Conservation (phyloP, 257 asterid species). For the Thymus mandschuricus region DNA sequence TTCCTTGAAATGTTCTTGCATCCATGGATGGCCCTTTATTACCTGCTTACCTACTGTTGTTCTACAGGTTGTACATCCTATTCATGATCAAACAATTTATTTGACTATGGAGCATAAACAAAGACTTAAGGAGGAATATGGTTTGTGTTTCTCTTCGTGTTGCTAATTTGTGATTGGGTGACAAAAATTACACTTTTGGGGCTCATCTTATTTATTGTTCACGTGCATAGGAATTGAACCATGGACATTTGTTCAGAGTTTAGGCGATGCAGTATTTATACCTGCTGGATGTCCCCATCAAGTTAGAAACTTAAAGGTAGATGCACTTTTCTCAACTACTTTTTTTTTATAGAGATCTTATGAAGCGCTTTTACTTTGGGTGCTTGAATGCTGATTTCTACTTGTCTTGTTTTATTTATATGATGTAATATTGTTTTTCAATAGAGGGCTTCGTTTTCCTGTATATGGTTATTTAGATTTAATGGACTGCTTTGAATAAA, state of each 20-base stretch:
- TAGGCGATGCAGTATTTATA: slow-evolving; percentile 87
- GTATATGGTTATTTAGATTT: not conserved
- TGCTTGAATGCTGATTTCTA: slow-evolving; percentile 11
- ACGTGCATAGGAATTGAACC: slow-evolving; percentile 72
- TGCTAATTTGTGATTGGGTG: slow-evolving; percentile 9
- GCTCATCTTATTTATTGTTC: slow-evolving; percentile 18
- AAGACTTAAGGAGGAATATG: slow-evolving; percentile 82
- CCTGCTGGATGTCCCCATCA: slow-evolving; percentile 98
- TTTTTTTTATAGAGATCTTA: slow-evolving; percentile 4
- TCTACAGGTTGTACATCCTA: slow-evolving; percentile 77
- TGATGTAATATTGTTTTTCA: not conserved
- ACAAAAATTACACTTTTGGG: not conserved
- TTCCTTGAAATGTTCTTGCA: not conserved
- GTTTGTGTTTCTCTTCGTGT: slow-evolving; percentile 45
- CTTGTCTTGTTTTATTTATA: not conserved
- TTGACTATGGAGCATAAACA: slow-evolving; percentile 74
- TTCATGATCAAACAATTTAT: slow-evolving; percentile 87
- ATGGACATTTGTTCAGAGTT: slow-evolving; percentile 83
- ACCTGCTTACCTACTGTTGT: not conserved
- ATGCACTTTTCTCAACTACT: not conserved
- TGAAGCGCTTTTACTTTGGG: not conserved
- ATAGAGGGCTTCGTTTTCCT: not conserved
- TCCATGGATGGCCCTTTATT: not conserved
- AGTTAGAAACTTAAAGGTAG: slow-evolving; percentile 88
- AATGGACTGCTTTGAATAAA: too few relatives aligned